Evolutionary conservation across 768 basidiomycete genomes (phyloP).

Genomic region (Rhodotorula graminis): DNA sequence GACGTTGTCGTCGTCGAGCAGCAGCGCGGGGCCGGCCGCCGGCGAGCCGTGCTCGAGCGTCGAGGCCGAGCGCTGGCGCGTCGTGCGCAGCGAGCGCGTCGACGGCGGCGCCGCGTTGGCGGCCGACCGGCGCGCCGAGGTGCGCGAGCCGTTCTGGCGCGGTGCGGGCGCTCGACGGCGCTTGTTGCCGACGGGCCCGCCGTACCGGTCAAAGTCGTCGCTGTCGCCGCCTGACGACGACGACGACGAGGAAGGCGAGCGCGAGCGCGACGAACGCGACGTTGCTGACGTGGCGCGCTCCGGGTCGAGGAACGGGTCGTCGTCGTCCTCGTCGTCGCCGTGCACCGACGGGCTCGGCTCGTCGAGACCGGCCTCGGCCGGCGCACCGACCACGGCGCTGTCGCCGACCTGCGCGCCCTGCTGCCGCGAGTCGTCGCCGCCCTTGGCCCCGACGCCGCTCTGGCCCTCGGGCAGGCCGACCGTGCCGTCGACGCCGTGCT

Average conservation of each 20-base stretch:
- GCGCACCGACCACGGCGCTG: neutral
- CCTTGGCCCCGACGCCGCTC: neutral
- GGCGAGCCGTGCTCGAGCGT: neutral
- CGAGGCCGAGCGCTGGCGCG: slow-evolving; percentile 6
- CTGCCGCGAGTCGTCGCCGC: neutral
- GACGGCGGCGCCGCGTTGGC: neutral
- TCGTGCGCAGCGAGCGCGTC: neutral
- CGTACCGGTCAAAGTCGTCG: neutral
- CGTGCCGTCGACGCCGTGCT: slow-evolving; percentile 25
- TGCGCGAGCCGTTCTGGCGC: neutral
- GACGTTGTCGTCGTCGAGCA: neutral
- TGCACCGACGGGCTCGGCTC: neutral
- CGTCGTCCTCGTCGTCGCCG: neutral
- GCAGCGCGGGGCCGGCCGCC: too few species aligned
- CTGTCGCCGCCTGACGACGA: neutral
- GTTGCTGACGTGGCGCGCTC: neutral
- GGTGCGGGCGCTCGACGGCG: neutral
- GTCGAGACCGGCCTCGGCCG: neutral
- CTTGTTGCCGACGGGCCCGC: neutral
- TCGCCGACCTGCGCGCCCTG: neutral
- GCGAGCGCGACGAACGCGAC: too few species aligned
- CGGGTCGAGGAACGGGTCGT: neutral
- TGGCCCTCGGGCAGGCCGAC: neutral
- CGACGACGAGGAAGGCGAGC: neutral
- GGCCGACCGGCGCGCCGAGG: neutral